Evolutionary conservation across 305 asterid species (phyloP), one percentile per base, ranked within the genome.

Genomic region (Nicotiana rustica): DNA sequence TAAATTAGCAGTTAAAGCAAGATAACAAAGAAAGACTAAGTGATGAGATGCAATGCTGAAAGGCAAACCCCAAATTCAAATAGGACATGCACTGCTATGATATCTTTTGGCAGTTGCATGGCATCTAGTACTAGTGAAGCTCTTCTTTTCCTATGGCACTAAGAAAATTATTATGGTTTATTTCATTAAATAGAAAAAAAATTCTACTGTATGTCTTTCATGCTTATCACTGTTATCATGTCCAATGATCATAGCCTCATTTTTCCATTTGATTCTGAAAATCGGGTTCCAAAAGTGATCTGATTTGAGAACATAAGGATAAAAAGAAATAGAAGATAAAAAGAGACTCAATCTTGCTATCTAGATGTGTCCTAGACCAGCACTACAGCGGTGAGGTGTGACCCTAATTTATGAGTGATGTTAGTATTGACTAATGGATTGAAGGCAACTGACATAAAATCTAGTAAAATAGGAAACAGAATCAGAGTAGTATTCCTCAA

Each of bases 11-110:
- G 6, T 55, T 17, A 76, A 76, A 76, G 80, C 17, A 29, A 76
- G 49, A 76, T 14, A 64, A 76, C 31, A 55, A 31, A 76, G 47
- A 55, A 75, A 55, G 49, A 33, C 47, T 31, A 52, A 29, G 47
- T 55, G 21, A 55, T 15, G 14, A 25, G 65, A 4, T 29, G 36
- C 66, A 76, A 52, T 25, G 80, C 6, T 33, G 47, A 76, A 55
- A 76, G 66, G 80, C 47, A 55, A 76, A 55, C n/a, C 18, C 66
- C 66, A 52, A 75, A 75, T 52, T 55, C 80, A 52, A 55, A 55
- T 9, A 25, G 80, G 49, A 76, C 66, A 29, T 8, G 80, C 66
- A 55, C 65, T 29, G 65, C 44, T 76, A 25, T 4, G 29, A 75
- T 75, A 21, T 75, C 47, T 55, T 29, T 75, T 75, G 1, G 65